These are phyloP conservation scores for Collybia nuda DNA, from an alignment of 768 basidiomycete genomes.

Conservation along the genomic window DNA sequence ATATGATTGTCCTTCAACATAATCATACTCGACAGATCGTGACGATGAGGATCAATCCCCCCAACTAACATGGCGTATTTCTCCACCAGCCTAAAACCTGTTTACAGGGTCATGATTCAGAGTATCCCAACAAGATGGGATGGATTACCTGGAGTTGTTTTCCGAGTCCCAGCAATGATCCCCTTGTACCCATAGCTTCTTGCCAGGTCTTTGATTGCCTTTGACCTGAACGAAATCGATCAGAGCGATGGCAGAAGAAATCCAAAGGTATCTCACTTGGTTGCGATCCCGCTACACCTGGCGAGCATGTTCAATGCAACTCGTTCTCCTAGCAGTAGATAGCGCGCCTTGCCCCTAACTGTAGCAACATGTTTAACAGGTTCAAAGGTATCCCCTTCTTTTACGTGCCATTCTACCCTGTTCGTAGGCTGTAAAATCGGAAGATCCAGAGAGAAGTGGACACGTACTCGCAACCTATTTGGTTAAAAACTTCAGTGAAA, in stretches of 20 bases:
- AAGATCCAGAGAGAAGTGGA: background rate
- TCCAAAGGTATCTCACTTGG: slow-evolving; percentile 59
- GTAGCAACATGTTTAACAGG: slow-evolving; percentile 88
- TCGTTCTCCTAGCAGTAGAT: slow-evolving; percentile 88
- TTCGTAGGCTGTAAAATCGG: background rate
- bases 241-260: slow-evolving; percentile 2
- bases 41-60: slow-evolving; percentile 92
- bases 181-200: slow-evolving; percentile 78
- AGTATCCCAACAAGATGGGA: background rate
- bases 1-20: slow-evolving; percentile 99
- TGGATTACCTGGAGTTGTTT: slow-evolving; percentile 84
- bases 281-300: slow-evolving; percentile 95
- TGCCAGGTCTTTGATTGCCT: slow-evolving; percentile 77
- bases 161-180: slow-evolving; percentile 91
- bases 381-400: slow-evolving; percentile 80
- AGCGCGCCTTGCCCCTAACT: slow-evolving; percentile 84
- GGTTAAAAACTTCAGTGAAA: slow-evolving; percentile 88
- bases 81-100: slow-evolving; percentile 93
- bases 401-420: slow-evolving; percentile 93
- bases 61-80: slow-evolving; percentile 99
- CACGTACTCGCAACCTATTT: slow-evolving; percentile 87
- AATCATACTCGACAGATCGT: slow-evolving; percentile 98
- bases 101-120: background rate
- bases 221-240: slow-evolving; percentile 57
- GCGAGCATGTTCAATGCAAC: slow-evolving; percentile 92